Conservation (phyloP, 2,329 filamentous ascomycete species). For the Neonectria neomacrospora region DNA sequence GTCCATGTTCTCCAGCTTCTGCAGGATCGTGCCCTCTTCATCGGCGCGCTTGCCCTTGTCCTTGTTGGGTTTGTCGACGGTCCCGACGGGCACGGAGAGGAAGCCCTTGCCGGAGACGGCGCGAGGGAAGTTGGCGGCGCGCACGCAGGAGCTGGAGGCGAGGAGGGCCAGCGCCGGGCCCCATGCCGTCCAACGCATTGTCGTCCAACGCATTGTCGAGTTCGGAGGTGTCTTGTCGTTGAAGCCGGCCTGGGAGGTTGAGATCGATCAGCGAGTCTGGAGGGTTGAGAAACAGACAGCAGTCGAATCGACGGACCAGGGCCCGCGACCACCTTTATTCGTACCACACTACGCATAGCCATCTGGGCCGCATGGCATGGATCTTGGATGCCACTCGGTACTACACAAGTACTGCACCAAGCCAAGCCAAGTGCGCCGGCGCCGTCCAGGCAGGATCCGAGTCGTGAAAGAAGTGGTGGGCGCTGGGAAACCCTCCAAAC, state of each 20-base stretch:
- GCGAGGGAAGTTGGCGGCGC: conserved; percentile 43
- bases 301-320: conserved; percentile 4
- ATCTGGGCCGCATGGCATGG: not conserved
- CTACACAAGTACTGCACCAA: not conserved
- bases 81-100: conserved; percentile 51
- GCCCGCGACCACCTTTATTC: conserved; percentile 19
- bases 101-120: conserved; percentile 51
- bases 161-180: conserved; percentile 30
- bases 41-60: conserved; percentile 35
- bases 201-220: conserved; percentile 41
- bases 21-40: conserved; percentile 43
- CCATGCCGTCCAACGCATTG: conserved; percentile 44
- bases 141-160: conserved; percentile 17
- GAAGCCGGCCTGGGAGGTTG: not conserved
- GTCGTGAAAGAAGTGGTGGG: not conserved
- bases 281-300: not conserved
- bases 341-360: not conserved
- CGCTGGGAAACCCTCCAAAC: not conserved
- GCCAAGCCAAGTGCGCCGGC: not conserved
- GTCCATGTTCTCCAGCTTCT: conserved; percentile 49
- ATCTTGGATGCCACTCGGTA: not conserved
- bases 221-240: not conserved
- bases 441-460: conserved; percentile 1
- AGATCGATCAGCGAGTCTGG: not conserved
- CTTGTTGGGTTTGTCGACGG: conserved; percentile 43